Evolutionary conservation across 768 basidiomycete genomes (phyloP), one percentile per base, ranked within the genome.

Genomic region (Dentipellis fragilis): DNA sequence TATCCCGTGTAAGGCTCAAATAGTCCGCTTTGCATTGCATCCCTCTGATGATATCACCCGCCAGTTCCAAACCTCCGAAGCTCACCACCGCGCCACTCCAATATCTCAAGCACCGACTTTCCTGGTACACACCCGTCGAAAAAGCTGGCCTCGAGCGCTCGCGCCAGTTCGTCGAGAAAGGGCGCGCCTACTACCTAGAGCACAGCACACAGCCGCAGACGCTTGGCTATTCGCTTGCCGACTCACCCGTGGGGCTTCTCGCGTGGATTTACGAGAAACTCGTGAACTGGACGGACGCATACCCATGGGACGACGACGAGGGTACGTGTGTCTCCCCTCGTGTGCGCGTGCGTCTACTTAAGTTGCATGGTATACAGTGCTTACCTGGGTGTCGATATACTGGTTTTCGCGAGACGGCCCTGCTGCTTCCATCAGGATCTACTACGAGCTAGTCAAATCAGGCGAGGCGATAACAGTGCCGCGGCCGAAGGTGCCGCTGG

Each of bases 261-360:
- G 67, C 66, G 3, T 70, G 68, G 68, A 64, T 68, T 29, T 68
- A 68, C 49, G 66, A 68, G 55, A 68, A 69, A 57, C 62, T 59
- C 47, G 55, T 65, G 16, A 14, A 19, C 9, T 67, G 64, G 68
- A 54, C 65, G 0, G 80, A 82, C 61, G 59, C 64, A 4, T 81
- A 83, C 62, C 69, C 72, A 0, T 82, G 80, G 80, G 69, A 71
- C n/a, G 76, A 79, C 49, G 80, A 81, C 38, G 78, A 81, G 68
- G 68, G 82, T 76, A 6, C 40, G 19, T 42, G 14, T 19, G 9
- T 42, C 40, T 14, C 40, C 10, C n/a, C n/a, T n/a, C n/a, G n/a
- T n/a, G n/a, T 6, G 6, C 10, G 55, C 40, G 60, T 12, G 37
- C 65, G 65, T 60, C 63, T 42, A 8, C 3, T 6, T 29, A 6